phyloP scores from a whole-genome alignment of 139 green algal species.

The Closterium sp. region DNA sequence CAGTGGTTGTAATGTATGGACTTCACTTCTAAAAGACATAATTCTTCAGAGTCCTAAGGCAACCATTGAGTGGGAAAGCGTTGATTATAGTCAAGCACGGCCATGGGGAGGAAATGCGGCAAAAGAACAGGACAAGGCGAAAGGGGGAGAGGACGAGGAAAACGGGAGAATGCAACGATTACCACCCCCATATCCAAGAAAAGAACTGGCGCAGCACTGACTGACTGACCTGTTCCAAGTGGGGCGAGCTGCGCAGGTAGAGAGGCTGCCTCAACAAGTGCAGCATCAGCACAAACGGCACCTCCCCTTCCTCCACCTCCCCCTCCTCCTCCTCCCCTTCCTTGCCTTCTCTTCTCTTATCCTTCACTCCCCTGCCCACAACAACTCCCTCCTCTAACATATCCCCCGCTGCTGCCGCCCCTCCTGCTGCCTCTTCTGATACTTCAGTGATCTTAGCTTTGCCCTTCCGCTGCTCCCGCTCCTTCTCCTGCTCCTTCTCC shows the following conservation, averaged over 20 bases:
- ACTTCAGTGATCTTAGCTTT: too few relatives aligned
- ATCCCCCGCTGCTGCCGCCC: not conserved
- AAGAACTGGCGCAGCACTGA: not conserved
- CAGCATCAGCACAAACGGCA: slow-evolving; percentile 73
- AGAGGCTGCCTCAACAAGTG: slow-evolving; percentile 57
- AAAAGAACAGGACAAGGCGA: too few relatives aligned
- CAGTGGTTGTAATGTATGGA: too few relatives aligned
- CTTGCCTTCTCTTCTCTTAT: slow-evolving; percentile 58
- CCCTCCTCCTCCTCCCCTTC: not conserved
- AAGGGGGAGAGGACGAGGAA: too few relatives aligned
- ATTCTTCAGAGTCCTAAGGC: too few relatives aligned
- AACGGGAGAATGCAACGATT: too few relatives aligned
- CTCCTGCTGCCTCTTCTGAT: not conserved
- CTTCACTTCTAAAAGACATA: too few relatives aligned
- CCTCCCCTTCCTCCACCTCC: not conserved
- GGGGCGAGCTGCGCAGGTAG: slow-evolving; percentile 45
- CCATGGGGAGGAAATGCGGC: too few relatives aligned
- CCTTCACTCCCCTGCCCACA: slow-evolving; percentile 43
- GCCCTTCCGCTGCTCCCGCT: not conserved
- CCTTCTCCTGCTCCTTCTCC: not conserved
- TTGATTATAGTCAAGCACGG: too few relatives aligned
- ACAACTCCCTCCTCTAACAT: not conserved
- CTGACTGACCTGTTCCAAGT: slow-evolving; percentile 47
- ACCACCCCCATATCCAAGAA: not conserved
- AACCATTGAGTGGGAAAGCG: too few relatives aligned